Base-by-base conservation (phyloP, 2,329 filamentous ascomycete species). In the Aureobasidium subglaciale region DNA sequence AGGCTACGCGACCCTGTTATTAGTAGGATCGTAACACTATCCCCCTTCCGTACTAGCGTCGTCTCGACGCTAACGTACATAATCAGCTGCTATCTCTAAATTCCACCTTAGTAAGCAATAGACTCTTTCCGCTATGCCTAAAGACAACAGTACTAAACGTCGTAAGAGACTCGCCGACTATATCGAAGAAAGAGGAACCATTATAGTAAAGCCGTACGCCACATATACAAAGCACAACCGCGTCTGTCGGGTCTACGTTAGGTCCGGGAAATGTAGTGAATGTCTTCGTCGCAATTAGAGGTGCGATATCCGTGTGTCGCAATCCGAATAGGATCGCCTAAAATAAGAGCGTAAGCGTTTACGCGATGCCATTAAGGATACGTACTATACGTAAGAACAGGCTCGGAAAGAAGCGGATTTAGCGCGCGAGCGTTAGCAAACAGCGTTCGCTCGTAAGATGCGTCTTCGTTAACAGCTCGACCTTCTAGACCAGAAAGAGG, bases 1-100 rank as follows among this genome's bases (percentile, higher is more conserved):
- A 48, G 43, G 30, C 45, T n/a, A 30, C 15, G 8, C 20, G 24
- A 35, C 29, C 45, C 30, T 49, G 15, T 49, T 13, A 49, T 49
- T 49, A 16, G 27, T 25, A 48, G 43, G 27, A 48, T 48, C 16
- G 18, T 49, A 49, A 49, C 18, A 48, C 43, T 34, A 48, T 48
- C 43, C 16, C 29, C 43, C 43, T 20, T 48, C 43, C n/a, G 5
- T 32, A 34, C 13, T 48, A 35, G 43, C 15, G 11, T 16, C 40
- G 40, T 27, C 40, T 16, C 27, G 27, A 30, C 25, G 43, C 16
- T 35, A 5, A 22, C 16, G n/a, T 48, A 32, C 24, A 32, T 48
- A 20, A 48, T 22, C 22, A 9, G 5, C 27, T 48, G 9, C n/a
- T 34, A 13, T 18, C 25, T 30, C 2, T 13, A 18, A 11, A 15